These are phyloP conservation scores for Rhizopus sp. DNA, from an alignment of 371 early-diverging fungal genomes.

Conservation along the genomic window DNA sequence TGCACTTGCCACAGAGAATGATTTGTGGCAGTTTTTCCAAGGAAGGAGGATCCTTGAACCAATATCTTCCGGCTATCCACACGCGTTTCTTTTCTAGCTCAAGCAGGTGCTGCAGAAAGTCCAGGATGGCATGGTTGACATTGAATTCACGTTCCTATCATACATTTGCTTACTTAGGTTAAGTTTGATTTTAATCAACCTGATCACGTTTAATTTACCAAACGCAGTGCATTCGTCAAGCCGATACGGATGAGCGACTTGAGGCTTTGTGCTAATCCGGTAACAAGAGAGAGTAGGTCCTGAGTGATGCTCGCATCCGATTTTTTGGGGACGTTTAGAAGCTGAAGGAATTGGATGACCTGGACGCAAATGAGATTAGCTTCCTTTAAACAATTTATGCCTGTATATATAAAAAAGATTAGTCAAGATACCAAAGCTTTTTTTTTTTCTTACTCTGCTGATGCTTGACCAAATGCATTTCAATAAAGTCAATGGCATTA, in stretches of 20 bases:
- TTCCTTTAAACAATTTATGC: conserved; percentile 72
- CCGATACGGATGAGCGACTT: conserved; percentile 76
- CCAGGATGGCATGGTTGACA: conserved; percentile 42
- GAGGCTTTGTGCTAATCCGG: conserved; percentile 59
- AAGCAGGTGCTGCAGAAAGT: conserved; percentile 58
- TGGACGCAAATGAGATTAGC: conserved; percentile 50
- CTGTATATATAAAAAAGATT: conserved; percentile 30
- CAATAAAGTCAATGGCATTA: conserved; percentile 74
- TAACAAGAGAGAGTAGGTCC: conserved; percentile 85
- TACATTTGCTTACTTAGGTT: neutral
- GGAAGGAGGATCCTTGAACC: conserved; percentile 40
- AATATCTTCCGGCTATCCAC: conserved; percentile 45
- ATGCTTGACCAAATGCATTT: conserved; percentile 28
- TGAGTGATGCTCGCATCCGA: conserved; percentile 76
- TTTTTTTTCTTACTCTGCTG: conserved; percentile 19
- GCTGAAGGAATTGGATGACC: conserved; percentile 32
- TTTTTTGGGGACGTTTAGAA: conserved; percentile 59
- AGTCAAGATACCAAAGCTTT: neutral
- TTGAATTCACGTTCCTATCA: conserved; percentile 36
- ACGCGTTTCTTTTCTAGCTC: conserved; percentile 59
- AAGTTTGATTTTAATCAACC: too few species aligned
- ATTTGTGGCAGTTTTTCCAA: neutral
- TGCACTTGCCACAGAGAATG: conserved; percentile 12
- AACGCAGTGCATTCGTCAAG: conserved; percentile 79
- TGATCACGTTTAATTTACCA: conserved; percentile 54